Base-by-base conservation (phyloP, 306 rosid genomes). In the Cicer judaicum region DNA sequence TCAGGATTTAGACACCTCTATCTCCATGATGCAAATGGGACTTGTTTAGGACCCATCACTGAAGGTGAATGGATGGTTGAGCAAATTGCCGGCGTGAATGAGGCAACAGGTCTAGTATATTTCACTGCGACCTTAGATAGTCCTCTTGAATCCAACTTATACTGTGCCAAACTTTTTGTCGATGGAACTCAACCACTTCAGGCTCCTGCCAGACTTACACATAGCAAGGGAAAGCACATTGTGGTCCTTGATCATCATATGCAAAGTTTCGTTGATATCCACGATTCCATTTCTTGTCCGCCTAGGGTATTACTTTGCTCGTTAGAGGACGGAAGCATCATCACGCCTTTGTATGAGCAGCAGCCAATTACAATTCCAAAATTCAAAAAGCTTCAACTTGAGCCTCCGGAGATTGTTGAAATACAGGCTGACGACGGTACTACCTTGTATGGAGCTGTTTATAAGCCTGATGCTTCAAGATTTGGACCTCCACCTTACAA, bases 11-110 rank as follows among this genome's bases (percentile, higher is more conserved):
- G 93, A 78, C 99, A 94, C 83, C 90, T 94, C 63, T 94, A 92
- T 78, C 80, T 92, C 67, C 92, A 94, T 72, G 97, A 89, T 76
- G 84, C 90, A 13, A 84, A 78, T 79, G 97, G 96, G 24, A 72
- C 74, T 70, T 90, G 92, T 80, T 82, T 90, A 75, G 96, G 97
- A 66, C 89, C 96, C 59, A 82, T 92, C 66, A 94, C 99, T 4
- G 92, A 89, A 85, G 99, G 99, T 49, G 92, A 91, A 36, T 94
- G 99, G 99, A 87, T 94, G 96, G 99, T 94, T 60, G 99, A 94
- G 78, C 96, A 90, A 85, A 87, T 94, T 43, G 93, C 95, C 2
- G 99, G 99, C 15, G 86, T 94, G 76, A 90, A 94, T 24, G 97
- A 94, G 72, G 96, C 90, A 70, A 81, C 81, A 1, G 96, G 96